These are phyloP conservation scores for Rhizopogon parksii DNA, from an alignment of 1,284 basidiomycete species.

Conservation along the genomic window DNA sequence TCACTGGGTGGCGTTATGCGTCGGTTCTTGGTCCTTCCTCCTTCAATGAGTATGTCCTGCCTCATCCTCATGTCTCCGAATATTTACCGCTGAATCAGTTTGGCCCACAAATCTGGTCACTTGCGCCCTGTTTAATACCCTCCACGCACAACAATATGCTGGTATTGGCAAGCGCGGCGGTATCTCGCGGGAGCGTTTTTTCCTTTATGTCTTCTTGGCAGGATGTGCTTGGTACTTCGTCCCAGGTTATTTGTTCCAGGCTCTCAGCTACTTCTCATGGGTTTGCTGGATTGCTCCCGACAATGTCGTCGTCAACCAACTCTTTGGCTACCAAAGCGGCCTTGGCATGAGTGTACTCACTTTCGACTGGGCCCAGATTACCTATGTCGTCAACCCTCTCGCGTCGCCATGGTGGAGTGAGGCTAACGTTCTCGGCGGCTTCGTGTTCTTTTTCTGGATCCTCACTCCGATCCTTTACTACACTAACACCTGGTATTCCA, in stretches of 20 bases:
- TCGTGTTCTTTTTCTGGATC: conserved; percentile 77
- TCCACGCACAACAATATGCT: conserved; percentile 57
- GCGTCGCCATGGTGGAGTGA: conserved; percentile 70
- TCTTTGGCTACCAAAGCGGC: conserved; percentile 77
- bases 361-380: conserved; percentile 67
- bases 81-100: conserved; percentile 38
- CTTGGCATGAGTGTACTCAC: conserved; percentile 70
- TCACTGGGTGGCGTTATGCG: conserved; percentile 49
- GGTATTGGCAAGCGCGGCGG: conserved; percentile 59
- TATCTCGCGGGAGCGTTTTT: conserved; percentile 72
- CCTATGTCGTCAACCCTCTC: conserved; percentile 48
- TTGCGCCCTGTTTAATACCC: conserved; percentile 78
- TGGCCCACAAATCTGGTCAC: conserved; percentile 84
- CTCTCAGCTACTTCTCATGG: conserved; percentile 59
- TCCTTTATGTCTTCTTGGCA: conserved; percentile 53
- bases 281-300: conserved; percentile 81
- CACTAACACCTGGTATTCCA: conserved; percentile 56
- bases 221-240: conserved; percentile 66
- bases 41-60: conserved; percentile 32
- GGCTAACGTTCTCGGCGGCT: conserved; percentile 77
- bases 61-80: conserved; percentile 20
- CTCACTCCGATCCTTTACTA: conserved; percentile 65
- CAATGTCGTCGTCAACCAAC: conserved; percentile 57
- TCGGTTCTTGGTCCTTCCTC: conserved; percentile 54
- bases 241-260: conserved; percentile 70